phyloP scores from a whole-genome alignment of 805 yeast species.

The Schwanniomyces occidentalis region DNA sequence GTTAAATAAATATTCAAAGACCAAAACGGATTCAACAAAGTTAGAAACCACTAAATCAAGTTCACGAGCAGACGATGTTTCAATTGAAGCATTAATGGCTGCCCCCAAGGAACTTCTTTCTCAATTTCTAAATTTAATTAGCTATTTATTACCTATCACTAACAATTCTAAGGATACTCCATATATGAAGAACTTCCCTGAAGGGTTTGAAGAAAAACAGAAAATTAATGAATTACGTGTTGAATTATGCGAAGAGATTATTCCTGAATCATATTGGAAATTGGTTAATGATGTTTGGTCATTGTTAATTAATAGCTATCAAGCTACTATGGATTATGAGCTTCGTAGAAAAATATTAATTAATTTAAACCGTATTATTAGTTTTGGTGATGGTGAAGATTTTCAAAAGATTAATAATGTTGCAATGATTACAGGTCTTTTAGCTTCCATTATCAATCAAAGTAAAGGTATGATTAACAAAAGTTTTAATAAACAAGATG shows the following conservation, averaged over 20 bases:
- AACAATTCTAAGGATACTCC: conserved; percentile 30
- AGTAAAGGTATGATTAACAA: conserved; percentile 32
- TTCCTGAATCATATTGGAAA: conserved; percentile 20
- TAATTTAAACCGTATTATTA: conserved; percentile 52
- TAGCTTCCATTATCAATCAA: conserved; percentile 65
- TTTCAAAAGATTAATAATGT: conserved; percentile 29
- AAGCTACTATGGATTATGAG: conserved; percentile 69
- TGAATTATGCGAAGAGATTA: conserved; percentile 26
- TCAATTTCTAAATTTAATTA: conserved; percentile 55
- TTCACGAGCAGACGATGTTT: conserved; percentile 20
- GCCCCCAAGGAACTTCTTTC: conserved; percentile 67
- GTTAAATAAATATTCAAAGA: conserved; percentile 50
- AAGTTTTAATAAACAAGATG: conserved; percentile 6
- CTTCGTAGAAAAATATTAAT: conserved; percentile 59
- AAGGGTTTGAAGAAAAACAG: conserved; percentile 21
- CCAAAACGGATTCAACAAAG: conserved; percentile 3
- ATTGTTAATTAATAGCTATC: conserved; percentile 60
- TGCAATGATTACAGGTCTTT: conserved; percentile 43
- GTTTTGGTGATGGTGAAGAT: conserved; percentile 37
- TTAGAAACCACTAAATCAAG: conserved; percentile 6
- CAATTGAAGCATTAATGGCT: conserved; percentile 73
- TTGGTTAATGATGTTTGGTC: conserved; percentile 53
- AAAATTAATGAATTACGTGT: conserved; percentile 32
- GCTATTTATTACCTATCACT: conserved; percentile 55
- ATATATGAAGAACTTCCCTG: conserved; percentile 22